Base-by-base conservation (phyloP, 1,284 basidiomycete species). In the Hymenochaete sp. region DNA sequence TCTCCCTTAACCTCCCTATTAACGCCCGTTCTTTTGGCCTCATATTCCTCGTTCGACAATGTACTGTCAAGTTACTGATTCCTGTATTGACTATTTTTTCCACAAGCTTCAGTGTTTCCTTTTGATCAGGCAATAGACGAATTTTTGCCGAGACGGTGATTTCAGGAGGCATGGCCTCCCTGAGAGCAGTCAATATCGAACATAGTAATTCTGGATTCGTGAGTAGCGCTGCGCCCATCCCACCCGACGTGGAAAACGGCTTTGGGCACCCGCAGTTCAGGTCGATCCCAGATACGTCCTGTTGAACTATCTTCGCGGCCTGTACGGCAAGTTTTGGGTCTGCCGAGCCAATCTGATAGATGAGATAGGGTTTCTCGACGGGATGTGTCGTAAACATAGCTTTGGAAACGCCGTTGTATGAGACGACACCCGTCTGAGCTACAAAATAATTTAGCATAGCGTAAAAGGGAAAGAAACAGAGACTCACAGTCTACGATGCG, bases 201-300 rank as follows among this genome's bases (percentile, higher is more conserved):
- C 93, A 93, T 9, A 98, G 73, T 16, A 93, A 67, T 58, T 96
- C 92, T 0, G 96, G 93, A 31, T 86, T 93, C 4, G 85, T 82
- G 38, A 99, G 79, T 11, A 99, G 72, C 9, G 92, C 93, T 1
- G 96, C 93, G 14, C 96, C 96, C 93, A 98, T 98, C 0, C 96
- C 95, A 0, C 83, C 70, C 56, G 93, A 88, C 0, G 93, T 93
- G 16, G 91, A 95, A 65, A 99, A 99, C 1, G 92, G 86, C 58
- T 97, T 96, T 0, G 93, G 93, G 60, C 90, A 93, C 0, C 90
- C 96, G 57, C 93, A 96, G 62, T 95, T 96, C 52, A 96, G 78
- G 62, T 95, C 93, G 57, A 99, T 77, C 16, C 93, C 96, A 0
- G 92, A 82, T 13, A 99, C 83, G 58, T 99, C 96, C 42, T 88